Conservation (phyloP, 805 yeast genomes). For the Candida arabinofermentans region DNA sequence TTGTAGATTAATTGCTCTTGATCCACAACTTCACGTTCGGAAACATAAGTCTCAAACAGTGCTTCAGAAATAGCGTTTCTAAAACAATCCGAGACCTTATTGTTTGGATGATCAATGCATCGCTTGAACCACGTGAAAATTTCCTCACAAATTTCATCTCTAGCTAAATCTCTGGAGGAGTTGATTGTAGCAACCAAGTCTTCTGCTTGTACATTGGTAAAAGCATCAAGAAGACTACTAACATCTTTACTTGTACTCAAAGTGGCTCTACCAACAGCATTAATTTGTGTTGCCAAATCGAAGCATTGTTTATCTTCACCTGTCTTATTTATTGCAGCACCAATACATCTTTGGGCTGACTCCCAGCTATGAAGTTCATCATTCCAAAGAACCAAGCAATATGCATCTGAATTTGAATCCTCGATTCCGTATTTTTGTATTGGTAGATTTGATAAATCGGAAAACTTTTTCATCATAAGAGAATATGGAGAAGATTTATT, state of each 20-base stretch:
- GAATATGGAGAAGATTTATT: conserved; percentile 4
- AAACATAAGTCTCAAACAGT: conserved; percentile 34
- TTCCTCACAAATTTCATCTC: conserved; percentile 42
- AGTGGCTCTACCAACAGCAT: conserved; percentile 46
- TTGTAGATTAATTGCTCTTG: no score
- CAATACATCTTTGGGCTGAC: conserved; percentile 18
- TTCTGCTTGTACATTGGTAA: conserved; percentile 20
- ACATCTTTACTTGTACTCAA: conserved; percentile 34
- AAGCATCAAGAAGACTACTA: conserved; percentile 12
- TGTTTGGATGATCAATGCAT: conserved; percentile 35
- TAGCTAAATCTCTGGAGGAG: conserved; percentile 45
- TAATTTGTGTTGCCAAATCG: conserved; percentile 40
- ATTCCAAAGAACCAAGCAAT: conserved; percentile 64
- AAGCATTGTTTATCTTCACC: conserved; percentile 20
- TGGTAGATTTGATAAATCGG: conserved; percentile 34
- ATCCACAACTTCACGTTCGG: conserved; percentile 35
- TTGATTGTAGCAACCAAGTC: conserved; percentile 56
- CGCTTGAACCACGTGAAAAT: conserved; percentile 50
- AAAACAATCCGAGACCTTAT: conserved; percentile 34
- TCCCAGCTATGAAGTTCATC: conserved; percentile 67
- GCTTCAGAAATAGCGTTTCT: conserved; percentile 41
- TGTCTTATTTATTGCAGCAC: conserved; percentile 7
- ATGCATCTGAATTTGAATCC: conserved; percentile 36
- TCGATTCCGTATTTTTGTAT: conserved; percentile 29
- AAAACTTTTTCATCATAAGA: conserved; percentile 10